Conservation (phyloP, 148 eudicot genomes). For the Persicaria tinctoria region DNA sequence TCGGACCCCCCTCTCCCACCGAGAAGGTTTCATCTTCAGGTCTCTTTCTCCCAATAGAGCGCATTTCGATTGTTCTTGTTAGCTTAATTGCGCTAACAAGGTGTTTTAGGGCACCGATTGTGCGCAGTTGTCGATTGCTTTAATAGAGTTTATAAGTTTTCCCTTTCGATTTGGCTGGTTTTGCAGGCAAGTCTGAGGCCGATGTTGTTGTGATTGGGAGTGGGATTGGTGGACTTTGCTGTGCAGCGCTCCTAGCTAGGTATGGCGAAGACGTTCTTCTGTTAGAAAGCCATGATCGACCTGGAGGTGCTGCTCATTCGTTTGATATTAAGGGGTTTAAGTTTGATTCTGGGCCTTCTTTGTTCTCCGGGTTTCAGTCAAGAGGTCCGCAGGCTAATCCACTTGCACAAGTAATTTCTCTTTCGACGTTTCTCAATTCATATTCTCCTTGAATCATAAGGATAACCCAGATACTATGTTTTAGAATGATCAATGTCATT, state of each 20-base stretch:
- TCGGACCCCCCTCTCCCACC: conserved; percentile 7
- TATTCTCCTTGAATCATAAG: not conserved
- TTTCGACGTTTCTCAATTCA: conserved; percentile 4
- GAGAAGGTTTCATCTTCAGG: conserved; percentile 1
- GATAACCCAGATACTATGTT: not conserved
- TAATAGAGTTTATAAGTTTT: not conserved
- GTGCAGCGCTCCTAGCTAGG: conserved; percentile 87
- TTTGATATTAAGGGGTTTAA: conserved; percentile 78
- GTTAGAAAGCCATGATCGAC: conserved; percentile 81
- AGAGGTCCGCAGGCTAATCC: conserved; percentile 99
- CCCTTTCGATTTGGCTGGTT: not conserved
- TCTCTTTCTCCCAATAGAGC: not conserved
- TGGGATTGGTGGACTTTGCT: conserved; percentile 90
- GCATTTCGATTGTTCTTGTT: not conserved
- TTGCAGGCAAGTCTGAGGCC: conserved; percentile 84
- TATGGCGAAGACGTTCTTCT: conserved; percentile 78
- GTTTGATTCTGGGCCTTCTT: conserved; percentile 94
- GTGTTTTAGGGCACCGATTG: not conserved
- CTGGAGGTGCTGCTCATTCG: conserved; percentile 98
- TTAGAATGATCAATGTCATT: too few species aligned
- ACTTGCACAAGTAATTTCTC: conserved; percentile 74
- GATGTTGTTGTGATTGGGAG: conserved; percentile 91
- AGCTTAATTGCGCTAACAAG: not conserved
- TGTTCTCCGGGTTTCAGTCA: conserved; percentile 94
- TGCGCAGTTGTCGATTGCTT: not conserved